phyloP scores from a whole-genome alignment of 306 rosid species.

The Pterocarpus santalinus region DNA sequence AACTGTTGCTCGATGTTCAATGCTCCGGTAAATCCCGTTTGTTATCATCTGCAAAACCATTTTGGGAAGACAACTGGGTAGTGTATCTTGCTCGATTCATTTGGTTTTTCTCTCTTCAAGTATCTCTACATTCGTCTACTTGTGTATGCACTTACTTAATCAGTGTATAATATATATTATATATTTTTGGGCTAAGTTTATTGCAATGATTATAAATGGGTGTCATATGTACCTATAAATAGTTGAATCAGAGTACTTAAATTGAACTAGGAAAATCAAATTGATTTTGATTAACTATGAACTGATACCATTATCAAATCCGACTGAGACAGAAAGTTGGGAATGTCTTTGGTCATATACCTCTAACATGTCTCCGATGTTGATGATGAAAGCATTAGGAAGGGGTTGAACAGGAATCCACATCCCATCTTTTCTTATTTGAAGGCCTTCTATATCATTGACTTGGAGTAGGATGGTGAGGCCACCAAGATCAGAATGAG shows the following conservation, averaged over 20 bases:
- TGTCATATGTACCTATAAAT: too few relatives aligned
- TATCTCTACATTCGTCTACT: too few relatives aligned
- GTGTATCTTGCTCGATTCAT: too few relatives aligned
- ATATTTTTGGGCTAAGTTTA: too few relatives aligned
- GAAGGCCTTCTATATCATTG: constrained; percentile 59
- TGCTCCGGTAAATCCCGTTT: constrained; percentile 56
- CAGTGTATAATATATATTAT: too few relatives aligned
- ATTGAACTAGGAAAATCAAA: too few relatives aligned
- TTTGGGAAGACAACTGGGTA: neutral
- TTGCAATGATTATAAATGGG: too few relatives aligned
- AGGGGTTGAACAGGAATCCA: constrained; percentile 61
- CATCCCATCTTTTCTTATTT: constrained; percentile 49
- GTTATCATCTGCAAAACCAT: constrained; percentile 52
- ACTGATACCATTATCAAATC: too few relatives aligned
- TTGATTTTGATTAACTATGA: neutral
- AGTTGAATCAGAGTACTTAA: too few relatives aligned
- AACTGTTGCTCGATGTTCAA: constrained; percentile 58
- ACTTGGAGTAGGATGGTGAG: constrained; percentile 52
- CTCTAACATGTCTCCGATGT: constrained; percentile 60
- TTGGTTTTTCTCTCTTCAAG: too few relatives aligned
- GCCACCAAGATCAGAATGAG: constrained; percentile 53
- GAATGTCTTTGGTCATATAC: constrained; percentile 9
- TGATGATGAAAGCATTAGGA: constrained; percentile 58
- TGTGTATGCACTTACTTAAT: too few relatives aligned
- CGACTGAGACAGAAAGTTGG: too few relatives aligned